Base-by-base conservation (phyloP, 116 monocot species). In the Cymodocea nodosa region DNA sequence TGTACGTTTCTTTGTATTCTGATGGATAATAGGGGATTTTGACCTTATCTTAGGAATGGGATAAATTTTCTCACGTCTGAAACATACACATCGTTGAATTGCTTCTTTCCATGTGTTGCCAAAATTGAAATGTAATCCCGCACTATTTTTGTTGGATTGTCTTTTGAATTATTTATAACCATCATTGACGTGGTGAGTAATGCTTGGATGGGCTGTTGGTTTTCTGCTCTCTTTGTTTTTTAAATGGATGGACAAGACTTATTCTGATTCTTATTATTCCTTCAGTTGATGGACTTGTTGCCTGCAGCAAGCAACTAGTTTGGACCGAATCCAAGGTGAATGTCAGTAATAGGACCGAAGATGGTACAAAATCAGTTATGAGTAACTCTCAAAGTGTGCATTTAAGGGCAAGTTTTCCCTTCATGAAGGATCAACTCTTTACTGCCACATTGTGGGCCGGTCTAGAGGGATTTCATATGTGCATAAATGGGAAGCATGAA, bases 401-500 rank as follows among this genome's bases (percentile, higher is more conserved):
- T 20, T 20, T 72, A 56, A 78, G 78, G 64, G 60, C 52, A 23
- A 75, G 66, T 50, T 82, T 80, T 22, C 82, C 87, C 55, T 89
- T 94, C 62, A 36, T 87, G 6, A 87, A 83, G 70, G 84, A 81
- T 10, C 73, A 87, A 52, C 80, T 81, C 10, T 94, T 89, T 52
- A 76, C 80, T 15, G 80, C 86, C 50, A 94, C 84, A 37, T 71
- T 94, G 62, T 94, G 94, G 94, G 82, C 76, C 15, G 89, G 87
- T 23, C 11, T 66, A 12, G 87, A 94, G 44, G 94, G 94, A 35
- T 94, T 94, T 63, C 94, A 94, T 61, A 79, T 94, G 78, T 87
- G 82, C 53, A 87, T 94, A 11, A 94, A 94, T 65, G 94, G 89
- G 70, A 79, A 74, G 70, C 94, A 94, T 56, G 89, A 89, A 58